These are phyloP conservation scores for Citrus unshiu DNA, from an alignment of 345 rosid genomes.

Conservation along the genomic window DNA sequence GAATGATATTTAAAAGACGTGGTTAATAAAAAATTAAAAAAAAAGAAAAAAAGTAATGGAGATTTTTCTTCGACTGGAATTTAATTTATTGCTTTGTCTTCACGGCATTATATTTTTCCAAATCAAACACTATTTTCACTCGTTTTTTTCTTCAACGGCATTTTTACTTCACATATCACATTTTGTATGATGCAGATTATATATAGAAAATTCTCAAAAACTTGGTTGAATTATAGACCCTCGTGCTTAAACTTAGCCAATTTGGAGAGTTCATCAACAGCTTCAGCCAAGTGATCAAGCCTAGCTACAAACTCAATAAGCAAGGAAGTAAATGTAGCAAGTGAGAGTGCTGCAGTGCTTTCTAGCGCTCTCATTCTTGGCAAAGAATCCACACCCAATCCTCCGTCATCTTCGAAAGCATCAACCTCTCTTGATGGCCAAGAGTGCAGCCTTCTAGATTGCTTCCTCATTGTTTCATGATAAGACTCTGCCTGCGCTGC, in stretches of 20 bases:
- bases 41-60: neutral
- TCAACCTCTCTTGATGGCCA: constrained; percentile 63
- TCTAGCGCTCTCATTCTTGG: constrained; percentile 52
- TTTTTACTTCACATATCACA: neutral
- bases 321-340: constrained; percentile 54
- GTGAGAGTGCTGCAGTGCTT: constrained; percentile 60
- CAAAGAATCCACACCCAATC: constrained; percentile 15
- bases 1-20: too few species aligned
- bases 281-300: constrained; percentile 62
- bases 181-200: neutral
- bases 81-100: neutral
- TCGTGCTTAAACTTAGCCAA: constrained; percentile 51
- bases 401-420: constrained; percentile 53
- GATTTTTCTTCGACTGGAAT: neutral
- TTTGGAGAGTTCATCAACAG: constrained; percentile 50
- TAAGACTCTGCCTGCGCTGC: constrained; percentile 31
- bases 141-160: neutral
- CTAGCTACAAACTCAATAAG: constrained; percentile 63
- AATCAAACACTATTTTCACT: neutral
- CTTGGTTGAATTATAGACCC: constrained; percentile 12
- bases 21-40: too few species aligned
- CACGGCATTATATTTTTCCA: neutral
- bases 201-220: neutral
- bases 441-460: constrained; percentile 46
- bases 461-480: constrained; percentile 60